Base-by-base conservation (phyloP, 352 stramenopile genomes). In the Pythium vanterpoolii region DNA sequence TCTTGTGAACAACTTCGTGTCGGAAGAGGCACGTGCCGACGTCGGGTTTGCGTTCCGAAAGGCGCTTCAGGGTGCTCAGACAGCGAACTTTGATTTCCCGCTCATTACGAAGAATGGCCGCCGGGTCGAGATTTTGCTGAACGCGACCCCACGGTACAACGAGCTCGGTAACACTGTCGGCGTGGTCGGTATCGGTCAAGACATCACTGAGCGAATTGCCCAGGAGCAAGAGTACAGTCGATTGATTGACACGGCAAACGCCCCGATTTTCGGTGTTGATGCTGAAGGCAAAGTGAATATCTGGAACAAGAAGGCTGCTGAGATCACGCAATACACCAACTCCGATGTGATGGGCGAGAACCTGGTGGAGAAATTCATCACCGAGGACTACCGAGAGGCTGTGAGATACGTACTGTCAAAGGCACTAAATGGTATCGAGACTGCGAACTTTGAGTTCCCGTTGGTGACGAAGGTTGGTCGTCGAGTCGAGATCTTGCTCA, bases 181-280 rank as follows among this genome's bases (percentile, higher is more conserved):
- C 30, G 77, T 94, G 9, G 85, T 92, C 8, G 83, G 83, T 52
- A 94, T 94, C 46, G 84, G 84, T 1, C 82, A 92, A 42, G 85
- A 91, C 58, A 91, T 94, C 48, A 94, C 84, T 4, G 76, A 87
- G 21, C 80, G 85, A 19, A 90, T 97, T 51, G 86, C 91, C 0
- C 83, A 97, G 45, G 84, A 97, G 24, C 89, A 96, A 33, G 92
- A 96, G 34, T 93, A 95, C 56, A 72, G 64, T 5, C 71, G 86
- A 7, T 54, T 97, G 16, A 94, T 97, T 60, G 89, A 97, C 47
- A 96, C 83, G 14, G 88, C 89, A 0, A 96, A 96, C 45, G 83
- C 87, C 0, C 84, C 87, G 11, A 96, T 96, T 95, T 21, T 87
- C 45, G 77, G 77, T 38, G 65, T 87, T 1, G 83, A 95, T 50